Evolutionary conservation across 306 rosid species (phyloP).

Genomic region (Vigna nakashimae): DNA sequence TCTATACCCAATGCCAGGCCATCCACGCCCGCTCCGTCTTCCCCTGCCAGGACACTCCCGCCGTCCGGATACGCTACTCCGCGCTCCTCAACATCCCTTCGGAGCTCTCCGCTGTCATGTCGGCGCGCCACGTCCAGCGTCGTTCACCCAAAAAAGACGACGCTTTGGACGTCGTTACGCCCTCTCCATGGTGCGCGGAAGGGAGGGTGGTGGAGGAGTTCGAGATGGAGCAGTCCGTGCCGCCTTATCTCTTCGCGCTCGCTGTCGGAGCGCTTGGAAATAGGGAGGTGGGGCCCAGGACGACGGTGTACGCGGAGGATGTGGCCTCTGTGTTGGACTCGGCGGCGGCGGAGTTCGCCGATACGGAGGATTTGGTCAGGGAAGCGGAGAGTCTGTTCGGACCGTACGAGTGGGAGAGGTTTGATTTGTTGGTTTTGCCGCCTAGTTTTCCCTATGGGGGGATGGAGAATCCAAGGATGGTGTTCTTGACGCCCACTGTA

Average conservation of each 20-base stretch:
- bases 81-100: slow-evolving; percentile 68
- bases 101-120: slow-evolving; percentile 78
- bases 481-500: slow-evolving; percentile 92
- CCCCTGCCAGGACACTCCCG: slow-evolving; percentile 97
- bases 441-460: slow-evolving; percentile 96
- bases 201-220: slow-evolving; percentile 92
- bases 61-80: slow-evolving; percentile 68
- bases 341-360: slow-evolving; percentile 77
- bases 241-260: slow-evolving; percentile 89
- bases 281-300: slow-evolving; percentile 87
- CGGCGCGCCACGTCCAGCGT: slow-evolving; percentile 64
- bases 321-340: slow-evolving; percentile 61
- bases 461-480: slow-evolving; percentile 98
- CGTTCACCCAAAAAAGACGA: slow-evolving; percentile 58
- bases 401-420: slow-evolving; percentile 83
- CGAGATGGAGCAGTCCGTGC: slow-evolving; percentile 83
- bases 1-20: slow-evolving; percentile 92
- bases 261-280: slow-evolving; percentile 80
- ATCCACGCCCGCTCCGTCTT: slow-evolving; percentile 88
- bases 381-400: slow-evolving; percentile 88
- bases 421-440: slow-evolving; percentile 87
- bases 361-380: slow-evolving; percentile 82
- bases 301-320: slow-evolving; percentile 81
- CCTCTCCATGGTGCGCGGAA: slow-evolving; percentile 56
- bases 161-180: slow-evolving; percentile 11